A percentile compares a stretch with the other conserved stretches of the same genome.
Evolutionary conservation across 371 early-diverging fungal species (phyloP).

Genomic region (Apophysomyces ossiformis): DNA sequence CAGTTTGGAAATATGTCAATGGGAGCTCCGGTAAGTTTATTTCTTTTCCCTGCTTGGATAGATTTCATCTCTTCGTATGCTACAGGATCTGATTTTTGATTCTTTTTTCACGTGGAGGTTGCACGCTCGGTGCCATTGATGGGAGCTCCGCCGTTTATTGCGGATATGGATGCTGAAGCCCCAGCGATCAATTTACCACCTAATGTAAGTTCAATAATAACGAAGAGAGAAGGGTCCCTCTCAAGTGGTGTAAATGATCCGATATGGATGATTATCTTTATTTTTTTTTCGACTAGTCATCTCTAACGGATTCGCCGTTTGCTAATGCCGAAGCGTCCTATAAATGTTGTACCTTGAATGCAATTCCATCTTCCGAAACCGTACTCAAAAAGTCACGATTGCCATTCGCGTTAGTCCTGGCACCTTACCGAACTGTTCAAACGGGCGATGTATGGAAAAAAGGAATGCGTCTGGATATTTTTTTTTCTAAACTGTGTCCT

Average conservation of each 20-base stretch:
- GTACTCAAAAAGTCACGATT: slow-evolving; percentile 83
- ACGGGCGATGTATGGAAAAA: slow-evolving; percentile 44
- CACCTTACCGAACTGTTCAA: slow-evolving; percentile 76
- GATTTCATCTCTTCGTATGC: no score
- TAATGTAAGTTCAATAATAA: slow-evolving; percentile 36
- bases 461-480: background rate
- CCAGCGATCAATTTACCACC: slow-evolving; percentile 65
- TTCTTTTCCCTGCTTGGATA: background rate
- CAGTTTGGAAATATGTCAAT: slow-evolving; percentile 53
- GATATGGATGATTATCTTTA: background rate
- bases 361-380: slow-evolving; percentile 82
- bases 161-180: slow-evolving; percentile 56
- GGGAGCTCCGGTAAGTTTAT: slow-evolving; percentile 17
- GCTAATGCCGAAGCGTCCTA: slow-evolving; percentile 78
- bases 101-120: background rate
- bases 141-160: slow-evolving; percentile 62
- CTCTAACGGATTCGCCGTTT: slow-evolving; percentile 71
- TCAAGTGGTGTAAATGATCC: background rate
- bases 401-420: slow-evolving; percentile 87
- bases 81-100: background rate
- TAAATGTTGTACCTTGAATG: slow-evolving; percentile 89
- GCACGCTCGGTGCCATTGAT: slow-evolving; percentile 46
- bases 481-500: background rate
- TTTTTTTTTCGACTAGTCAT: slow-evolving; percentile 43
- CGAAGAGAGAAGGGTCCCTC: background rate